Base-by-base conservation (phyloP, 371 early-diverging fungal genomes). In the Edhazardia aedis region DNA sequence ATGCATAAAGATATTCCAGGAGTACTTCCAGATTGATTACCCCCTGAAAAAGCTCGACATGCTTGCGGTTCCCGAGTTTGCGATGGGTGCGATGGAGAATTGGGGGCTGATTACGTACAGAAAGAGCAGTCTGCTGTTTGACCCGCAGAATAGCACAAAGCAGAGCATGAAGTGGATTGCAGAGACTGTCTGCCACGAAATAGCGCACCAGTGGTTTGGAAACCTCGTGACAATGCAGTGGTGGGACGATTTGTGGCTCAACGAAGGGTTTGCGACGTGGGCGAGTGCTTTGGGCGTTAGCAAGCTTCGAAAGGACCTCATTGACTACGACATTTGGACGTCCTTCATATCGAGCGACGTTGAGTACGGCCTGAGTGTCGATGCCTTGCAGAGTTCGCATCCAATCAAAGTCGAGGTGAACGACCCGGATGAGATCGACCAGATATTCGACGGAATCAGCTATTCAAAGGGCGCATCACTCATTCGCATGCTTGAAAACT, bases 201-300 rank as follows among this genome's bases (percentile, higher is more conserved):
- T 88, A 18, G 88, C 86, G 2, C 88, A 87, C 70, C n/a, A 43
- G 30, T 46, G 48, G 84, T 88, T 91, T 69, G 92, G 92, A 21
- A 88, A 91, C 70, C 69, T 88, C 45, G 88, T 86, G n/a, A 86
- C 86, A n/a, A 80, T 68, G 62, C 67, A 73, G 56, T 86, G 83
- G 85, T 88, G 87, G 89, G 75, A 76, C 53, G 82, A 86, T 56
- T 76, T 90, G 29, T 90, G 88, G 86, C 77, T 91, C 30, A 88
- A 88, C 72, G 92, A 91, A 72, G 89, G 89, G 16, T 91, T 88
- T 72, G 92, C 88, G 11, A 87, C 88, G 0, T 86, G 83, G 76
- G 81, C 85, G 12, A 86, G 84, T 12, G 77, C 77, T 64, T 72
- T 83, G 56, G 84, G 83, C 21, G 76, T 80, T 24, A 80, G 82